A percentile compares a stretch with the other conserved stretches of the same genome.
Conservation (phyloP, 805 yeast species). For the Ogataea naganishii region DNA sequence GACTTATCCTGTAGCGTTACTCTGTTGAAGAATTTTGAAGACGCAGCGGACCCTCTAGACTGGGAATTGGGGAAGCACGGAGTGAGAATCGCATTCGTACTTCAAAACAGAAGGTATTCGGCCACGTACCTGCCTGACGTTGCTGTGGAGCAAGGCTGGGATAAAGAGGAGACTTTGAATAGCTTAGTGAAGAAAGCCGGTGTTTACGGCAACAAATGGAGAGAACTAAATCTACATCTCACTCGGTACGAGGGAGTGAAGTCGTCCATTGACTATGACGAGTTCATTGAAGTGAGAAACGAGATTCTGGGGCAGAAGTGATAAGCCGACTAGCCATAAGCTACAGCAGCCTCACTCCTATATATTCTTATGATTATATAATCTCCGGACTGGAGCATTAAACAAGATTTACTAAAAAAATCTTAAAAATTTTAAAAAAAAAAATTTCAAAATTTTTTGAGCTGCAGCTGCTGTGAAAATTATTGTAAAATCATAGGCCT, state of each 20-base stretch:
- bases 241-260: conserved; percentile 51
- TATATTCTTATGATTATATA: too few relatives aligned
- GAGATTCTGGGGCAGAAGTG: too few relatives aligned
- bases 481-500: too few relatives aligned
- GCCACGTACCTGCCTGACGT: conserved; percentile 92
- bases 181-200: conserved; percentile 75
- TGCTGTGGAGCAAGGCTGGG: conserved; percentile 83
- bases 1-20: conserved; percentile 53
- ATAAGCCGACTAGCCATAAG: too few relatives aligned
- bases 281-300: conserved; percentile 23
- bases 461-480: too few relatives aligned
- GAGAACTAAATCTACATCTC: conserved; percentile 32
- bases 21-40: conserved; percentile 48
- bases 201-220: conserved; percentile 12
- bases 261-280: conserved; percentile 29
- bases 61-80: conserved; percentile 88
- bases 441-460: too few relatives aligned
- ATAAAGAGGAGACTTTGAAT: conserved; percentile 57
- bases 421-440: too few relatives aligned
- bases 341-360: too few relatives aligned
- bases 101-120: conserved; percentile 28
- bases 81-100: conserved; percentile 47
- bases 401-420: too few relatives aligned
- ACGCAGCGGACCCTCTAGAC: conserved; percentile 43
- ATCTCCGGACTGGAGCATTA: too few relatives aligned